Percentiles rank a stretch among this genome's conserved stretches.
Conservation (phyloP, 2,329 filamentous ascomycete species). For the Ilyonectria sp. region DNA sequence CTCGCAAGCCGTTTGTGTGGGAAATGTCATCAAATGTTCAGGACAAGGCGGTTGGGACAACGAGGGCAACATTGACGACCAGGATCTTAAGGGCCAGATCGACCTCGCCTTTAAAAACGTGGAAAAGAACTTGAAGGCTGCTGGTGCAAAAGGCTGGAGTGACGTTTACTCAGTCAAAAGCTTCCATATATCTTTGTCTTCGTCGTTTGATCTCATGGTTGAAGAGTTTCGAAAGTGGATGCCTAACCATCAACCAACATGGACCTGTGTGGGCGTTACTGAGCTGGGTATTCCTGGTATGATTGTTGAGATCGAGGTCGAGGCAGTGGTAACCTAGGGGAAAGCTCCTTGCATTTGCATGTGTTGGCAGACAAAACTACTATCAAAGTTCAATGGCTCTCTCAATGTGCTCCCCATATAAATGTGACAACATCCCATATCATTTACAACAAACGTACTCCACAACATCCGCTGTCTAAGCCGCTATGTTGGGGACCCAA, state of each 20-base stretch:
- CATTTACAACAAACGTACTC: no score
- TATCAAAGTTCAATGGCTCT: no score
- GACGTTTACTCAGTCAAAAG: conserved; percentile 67
- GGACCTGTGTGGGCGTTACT: conserved; percentile 68
- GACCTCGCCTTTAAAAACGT: conserved; percentile 71
- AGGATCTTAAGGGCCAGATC: conserved; percentile 61
- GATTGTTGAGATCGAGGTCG: conserved; percentile 72
- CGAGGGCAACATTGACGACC: conserved; percentile 42
- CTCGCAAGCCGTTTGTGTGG: conserved; percentile 42
- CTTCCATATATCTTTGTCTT: conserved; percentile 61
- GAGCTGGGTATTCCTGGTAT: conserved; percentile 65
- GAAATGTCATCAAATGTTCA: conserved; percentile 41
- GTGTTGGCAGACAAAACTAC: no score
- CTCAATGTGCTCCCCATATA: no score
- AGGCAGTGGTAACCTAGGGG: conserved; percentile 47
- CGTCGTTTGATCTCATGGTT: conserved; percentile 59
- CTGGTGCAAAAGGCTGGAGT: conserved; percentile 70
- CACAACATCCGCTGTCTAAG: no score
- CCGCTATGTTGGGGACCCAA: no score
- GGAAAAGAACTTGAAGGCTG: conserved; percentile 64
- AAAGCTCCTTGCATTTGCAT: no score
- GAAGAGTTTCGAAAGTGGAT: conserved; percentile 65
- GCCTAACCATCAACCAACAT: conserved; percentile 67
- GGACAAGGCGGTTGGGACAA: conserved; percentile 45
- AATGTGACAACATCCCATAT: no score